Evolutionary conservation across 1,139 yeast species (phyloP), one percentile per base, ranked within the genome.

Genomic region (Geotrichum bryndzae): DNA sequence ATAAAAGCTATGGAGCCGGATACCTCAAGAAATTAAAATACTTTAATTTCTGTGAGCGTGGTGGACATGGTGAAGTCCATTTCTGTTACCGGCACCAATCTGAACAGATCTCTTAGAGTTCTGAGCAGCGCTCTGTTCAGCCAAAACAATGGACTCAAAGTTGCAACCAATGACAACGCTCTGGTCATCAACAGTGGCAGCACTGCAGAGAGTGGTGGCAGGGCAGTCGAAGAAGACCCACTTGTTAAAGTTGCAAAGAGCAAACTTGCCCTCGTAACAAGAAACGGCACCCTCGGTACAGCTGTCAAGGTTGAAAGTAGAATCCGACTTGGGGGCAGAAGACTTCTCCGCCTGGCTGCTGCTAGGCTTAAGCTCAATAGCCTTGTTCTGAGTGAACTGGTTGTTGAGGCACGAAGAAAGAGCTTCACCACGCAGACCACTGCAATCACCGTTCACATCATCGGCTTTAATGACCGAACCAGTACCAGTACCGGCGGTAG

Each of bases 191-290:
- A 75, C 78, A 65, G 59, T 46, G 27, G 75, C 76, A 25, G 87
- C 86, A 65, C 76, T 79, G 73, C 89, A 85, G 1, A 82, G 77
- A 4, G 88, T 84, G 56, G 87, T 86, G 1, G 80, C 73, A 10
- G 87, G 82, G 73, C 90, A 85, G 51, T 73, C 77, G 69, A 79
- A 78, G 29, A 69, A 69, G 22, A 82, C 84, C 88, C 89, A 85
- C 27, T 72, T 64, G 53, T 84, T 84, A 68, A 74, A 77, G 51
- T 60, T 60, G 53, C 61, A 61, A 50, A 61, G 51, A 33, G 63
- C 59, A 46, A 61, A 61, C 46, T 61, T 53, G 22, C 61, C 61
- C 2, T 58, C 55, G 25, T 52, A 45, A 50, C 61, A 58, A 15
- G 61, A 51, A 6, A 61, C 61, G 13, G 63, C 61, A 23, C 63